Evolutionary conservation across 495 filamentous ascomycete species (phyloP).

Genomic region (Parmelia sp.): DNA sequence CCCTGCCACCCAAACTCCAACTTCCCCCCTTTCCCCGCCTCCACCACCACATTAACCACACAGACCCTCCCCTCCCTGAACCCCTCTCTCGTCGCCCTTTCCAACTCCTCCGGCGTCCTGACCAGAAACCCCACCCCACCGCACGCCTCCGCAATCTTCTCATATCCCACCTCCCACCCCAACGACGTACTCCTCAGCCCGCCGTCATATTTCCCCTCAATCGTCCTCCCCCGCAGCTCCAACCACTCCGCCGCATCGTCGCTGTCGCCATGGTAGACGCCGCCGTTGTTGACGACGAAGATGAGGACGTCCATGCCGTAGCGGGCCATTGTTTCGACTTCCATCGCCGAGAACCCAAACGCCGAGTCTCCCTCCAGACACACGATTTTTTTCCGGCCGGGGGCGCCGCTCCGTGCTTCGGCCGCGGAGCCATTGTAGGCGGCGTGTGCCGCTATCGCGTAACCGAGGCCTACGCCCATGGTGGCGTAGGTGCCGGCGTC

Average conservation of each 20-base stretch:
- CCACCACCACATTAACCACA: slow-evolving; percentile 56
- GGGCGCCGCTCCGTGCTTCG: slow-evolving; percentile 19
- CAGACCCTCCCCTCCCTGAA: slow-evolving; percentile 41
- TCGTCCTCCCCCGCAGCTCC: slow-evolving; percentile 36
- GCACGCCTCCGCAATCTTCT: slow-evolving; percentile 51
- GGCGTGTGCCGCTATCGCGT: slow-evolving; percentile 55
- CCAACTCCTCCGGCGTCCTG: slow-evolving; percentile 47
- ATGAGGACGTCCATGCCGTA: slow-evolving; percentile 56
- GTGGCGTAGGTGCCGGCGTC: slow-evolving; percentile 62
- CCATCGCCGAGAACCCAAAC: slow-evolving; percentile 57
- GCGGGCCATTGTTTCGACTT: slow-evolving; percentile 60
- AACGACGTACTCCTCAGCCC: slow-evolving; percentile 51
- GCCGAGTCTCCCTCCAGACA: slow-evolving; percentile 58
- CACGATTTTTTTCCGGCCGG: slow-evolving; percentile 48
- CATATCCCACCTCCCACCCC: slow-evolving; percentile 53
- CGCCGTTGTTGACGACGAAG: slow-evolving; percentile 60
- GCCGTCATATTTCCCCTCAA: slow-evolving; percentile 34
- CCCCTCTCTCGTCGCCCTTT: slow-evolving; percentile 46
- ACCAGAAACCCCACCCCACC: slow-evolving; percentile 53
- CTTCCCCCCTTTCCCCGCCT: slow-evolving; percentile 47
- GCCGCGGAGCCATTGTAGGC: slow-evolving; percentile 48
- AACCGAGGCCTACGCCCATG: slow-evolving; percentile 63
- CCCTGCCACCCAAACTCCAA: slow-evolving; percentile 35
- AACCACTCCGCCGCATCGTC: slow-evolving; percentile 38
- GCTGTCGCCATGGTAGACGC: slow-evolving; percentile 55